These are phyloP conservation scores for Coffea eugenioides DNA, from an alignment of 257 asterid genomes.

Conservation along the genomic window DNA sequence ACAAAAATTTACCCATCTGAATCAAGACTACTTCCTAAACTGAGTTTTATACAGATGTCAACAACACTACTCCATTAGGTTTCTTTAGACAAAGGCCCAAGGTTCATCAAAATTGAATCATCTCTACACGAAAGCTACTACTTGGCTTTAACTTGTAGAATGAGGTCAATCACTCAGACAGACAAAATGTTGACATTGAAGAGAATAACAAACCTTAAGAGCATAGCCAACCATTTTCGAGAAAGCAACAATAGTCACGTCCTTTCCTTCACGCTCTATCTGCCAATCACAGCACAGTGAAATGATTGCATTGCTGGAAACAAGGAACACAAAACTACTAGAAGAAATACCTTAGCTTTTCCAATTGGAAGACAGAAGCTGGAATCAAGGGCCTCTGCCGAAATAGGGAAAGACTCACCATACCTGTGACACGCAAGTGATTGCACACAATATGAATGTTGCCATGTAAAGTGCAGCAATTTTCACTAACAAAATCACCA, in stretches of 20 bases:
- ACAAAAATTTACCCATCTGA: not conserved
- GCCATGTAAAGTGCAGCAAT: not conserved
- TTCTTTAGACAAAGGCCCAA: not conserved
- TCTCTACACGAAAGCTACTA: not conserved
- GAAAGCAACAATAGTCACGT: constrained; percentile 42
- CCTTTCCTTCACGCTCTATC: constrained; percentile 46
- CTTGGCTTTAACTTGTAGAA: not conserved
- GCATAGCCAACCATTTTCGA: constrained; percentile 55
- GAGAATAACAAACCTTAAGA: constrained; percentile 37
- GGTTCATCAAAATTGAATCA: not conserved
- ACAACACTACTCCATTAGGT: not conserved
- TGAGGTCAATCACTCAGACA: not conserved
- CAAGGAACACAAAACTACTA: not conserved
- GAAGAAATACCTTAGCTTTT: constrained; percentile 43
- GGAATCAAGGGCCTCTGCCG: constrained; percentile 45
- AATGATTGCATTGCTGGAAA: not conserved
- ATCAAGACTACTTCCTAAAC: not conserved
- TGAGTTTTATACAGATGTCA: not conserved
- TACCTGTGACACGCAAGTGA: constrained; percentile 28
- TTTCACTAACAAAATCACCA: constrained; percentile 3
- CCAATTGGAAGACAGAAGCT: constrained; percentile 48
- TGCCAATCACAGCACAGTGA: constrained; percentile 10
- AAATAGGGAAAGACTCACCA: constrained; percentile 48
- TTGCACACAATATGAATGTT: not conserved
- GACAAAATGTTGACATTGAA: not conserved